These are phyloP conservation scores for Cladorrhinum sp. DNA, from an alignment of 2,329 filamentous ascomycete genomes.

Conservation along the genomic window DNA sequence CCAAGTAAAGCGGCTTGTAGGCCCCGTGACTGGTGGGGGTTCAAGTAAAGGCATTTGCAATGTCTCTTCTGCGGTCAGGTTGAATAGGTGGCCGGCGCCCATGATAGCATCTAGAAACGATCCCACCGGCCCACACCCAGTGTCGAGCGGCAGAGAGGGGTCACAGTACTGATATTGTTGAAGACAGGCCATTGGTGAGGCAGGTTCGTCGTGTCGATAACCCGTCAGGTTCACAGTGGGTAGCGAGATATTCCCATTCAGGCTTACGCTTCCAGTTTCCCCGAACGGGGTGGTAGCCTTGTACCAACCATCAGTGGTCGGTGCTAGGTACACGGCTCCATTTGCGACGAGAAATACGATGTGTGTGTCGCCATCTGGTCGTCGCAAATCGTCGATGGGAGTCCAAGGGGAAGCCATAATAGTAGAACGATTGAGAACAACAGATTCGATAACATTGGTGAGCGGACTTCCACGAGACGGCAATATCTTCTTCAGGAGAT, in stretches of 20 bases:
- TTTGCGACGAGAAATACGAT: background rate
- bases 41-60: background rate
- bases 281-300: background rate
- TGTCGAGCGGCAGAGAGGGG: background rate
- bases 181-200: slow-evolving; percentile 8
- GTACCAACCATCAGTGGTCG: background rate
- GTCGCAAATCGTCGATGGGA: background rate
- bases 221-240: background rate
- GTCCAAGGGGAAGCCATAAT: background rate
- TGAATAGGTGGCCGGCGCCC: background rate
- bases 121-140: background rate
- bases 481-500: background rate
- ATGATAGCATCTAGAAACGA: background rate
- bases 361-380: background rate
- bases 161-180: slow-evolving; percentile 9
- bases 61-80: background rate
- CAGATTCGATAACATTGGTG: background rate
- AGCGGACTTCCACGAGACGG: background rate
- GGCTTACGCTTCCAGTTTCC: too few relatives aligned
- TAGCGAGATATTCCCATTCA: too few relatives aligned
- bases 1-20: background rate
- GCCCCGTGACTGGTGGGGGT: background rate
- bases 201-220: slow-evolving; percentile 4
- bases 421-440: background rate
- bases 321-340: background rate